Evolutionary conservation across 2,329 filamentous ascomycete species (phyloP).

Genomic region (Beauveria rudraprayagi): DNA sequence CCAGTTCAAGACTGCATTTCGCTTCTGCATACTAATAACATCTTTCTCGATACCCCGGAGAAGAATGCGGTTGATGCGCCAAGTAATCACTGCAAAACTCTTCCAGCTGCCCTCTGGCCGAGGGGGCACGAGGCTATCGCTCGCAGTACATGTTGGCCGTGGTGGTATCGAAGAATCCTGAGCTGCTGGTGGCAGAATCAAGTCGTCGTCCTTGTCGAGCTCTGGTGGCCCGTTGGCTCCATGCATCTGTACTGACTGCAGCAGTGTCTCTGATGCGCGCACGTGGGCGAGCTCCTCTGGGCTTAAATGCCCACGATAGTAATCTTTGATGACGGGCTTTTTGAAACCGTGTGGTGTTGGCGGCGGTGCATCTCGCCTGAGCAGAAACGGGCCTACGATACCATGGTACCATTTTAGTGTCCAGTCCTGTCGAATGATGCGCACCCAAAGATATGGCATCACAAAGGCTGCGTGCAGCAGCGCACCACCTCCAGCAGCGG

Average conservation of each 20-base stretch:
- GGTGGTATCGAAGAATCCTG: constrained; percentile 11
- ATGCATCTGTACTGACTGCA: constrained; percentile 25
- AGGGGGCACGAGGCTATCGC: constrained; percentile 22
- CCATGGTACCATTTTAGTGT: constrained; percentile 40
- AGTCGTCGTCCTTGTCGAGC: constrained; percentile 24
- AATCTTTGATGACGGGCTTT: constrained; percentile 38
- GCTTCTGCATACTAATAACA: constrained; percentile 37
- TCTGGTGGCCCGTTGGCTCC: constrained; percentile 17
- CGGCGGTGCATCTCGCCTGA: constrained; percentile 28
- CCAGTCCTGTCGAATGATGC: constrained; percentile 44
- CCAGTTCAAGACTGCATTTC: constrained; percentile 39
- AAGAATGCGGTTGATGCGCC: constrained; percentile 31
- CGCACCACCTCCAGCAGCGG: constrained; percentile 33
- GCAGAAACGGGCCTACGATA: constrained; percentile 38
- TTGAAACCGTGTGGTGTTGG: constrained; percentile 29
- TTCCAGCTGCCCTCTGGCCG: constrained; percentile 32
- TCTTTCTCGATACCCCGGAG: constrained; percentile 42
- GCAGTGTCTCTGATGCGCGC: constrained; percentile 26
- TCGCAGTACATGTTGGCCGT: constrained; percentile 2
- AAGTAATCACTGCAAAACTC: constrained; percentile 31
- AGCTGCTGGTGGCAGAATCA: constrained; percentile 25
- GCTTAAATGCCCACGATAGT: constrained; percentile 41
- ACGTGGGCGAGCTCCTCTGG: constrained; percentile 34
- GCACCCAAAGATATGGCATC: constrained; percentile 43
- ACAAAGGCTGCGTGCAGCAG: constrained; percentile 39